Percentiles rank a stretch among this genome's conserved stretches.
These are phyloP conservation scores for Lachancea fermentati DNA, from an alignment of 805 yeast species.

Conservation along the genomic window DNA sequence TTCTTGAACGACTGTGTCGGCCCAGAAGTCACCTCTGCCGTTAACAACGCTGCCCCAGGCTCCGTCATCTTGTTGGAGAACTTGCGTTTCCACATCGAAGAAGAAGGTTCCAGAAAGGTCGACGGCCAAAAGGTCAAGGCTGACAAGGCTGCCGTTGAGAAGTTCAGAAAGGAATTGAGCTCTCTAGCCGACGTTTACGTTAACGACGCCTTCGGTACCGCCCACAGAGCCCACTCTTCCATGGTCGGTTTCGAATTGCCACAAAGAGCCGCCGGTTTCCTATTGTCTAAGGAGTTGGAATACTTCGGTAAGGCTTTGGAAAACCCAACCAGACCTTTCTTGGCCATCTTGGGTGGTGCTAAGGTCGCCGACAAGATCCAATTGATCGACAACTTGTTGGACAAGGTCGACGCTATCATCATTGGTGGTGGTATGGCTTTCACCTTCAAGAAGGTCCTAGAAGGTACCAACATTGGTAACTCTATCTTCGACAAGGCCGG, in stretches of 20 bases:
- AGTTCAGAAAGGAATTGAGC: constrained; percentile 86
- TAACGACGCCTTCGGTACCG: constrained; percentile 98
- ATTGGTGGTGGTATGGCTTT: constrained; percentile 99
- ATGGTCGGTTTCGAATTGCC: constrained; percentile 97
- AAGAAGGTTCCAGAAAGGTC: constrained; percentile 89
- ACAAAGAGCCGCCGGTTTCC: constrained; percentile 98
- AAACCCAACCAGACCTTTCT: constrained; percentile 96
- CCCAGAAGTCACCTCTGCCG: constrained; percentile 74
- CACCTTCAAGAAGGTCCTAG: constrained; percentile 93
- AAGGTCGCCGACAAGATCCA: constrained; percentile 98
- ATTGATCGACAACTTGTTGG: constrained; percentile 92
- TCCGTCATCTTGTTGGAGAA: constrained; percentile 89
- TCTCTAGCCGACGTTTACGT: constrained; percentile 94
- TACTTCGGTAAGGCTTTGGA: constrained; percentile 98
- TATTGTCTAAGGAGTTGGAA: constrained; percentile 93
- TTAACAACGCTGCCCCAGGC: constrained; percentile 69
- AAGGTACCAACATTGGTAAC: constrained; percentile 81
- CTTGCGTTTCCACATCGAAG: constrained; percentile 97
- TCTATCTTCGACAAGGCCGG: constrained; percentile 93
- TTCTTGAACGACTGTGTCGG: constrained; percentile 94
- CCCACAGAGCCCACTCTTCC: constrained; percentile 99
- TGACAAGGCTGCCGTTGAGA: constrained; percentile 71
- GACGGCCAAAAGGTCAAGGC: constrained; percentile 95
- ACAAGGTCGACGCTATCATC: constrained; percentile 91
- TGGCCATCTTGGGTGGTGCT: constrained; percentile 99